Evolutionary conservation across 1,139 yeast genomes (phyloP), one percentile per base, ranked within the genome.

Genomic region (Schwanniomyces etchellsii): DNA sequence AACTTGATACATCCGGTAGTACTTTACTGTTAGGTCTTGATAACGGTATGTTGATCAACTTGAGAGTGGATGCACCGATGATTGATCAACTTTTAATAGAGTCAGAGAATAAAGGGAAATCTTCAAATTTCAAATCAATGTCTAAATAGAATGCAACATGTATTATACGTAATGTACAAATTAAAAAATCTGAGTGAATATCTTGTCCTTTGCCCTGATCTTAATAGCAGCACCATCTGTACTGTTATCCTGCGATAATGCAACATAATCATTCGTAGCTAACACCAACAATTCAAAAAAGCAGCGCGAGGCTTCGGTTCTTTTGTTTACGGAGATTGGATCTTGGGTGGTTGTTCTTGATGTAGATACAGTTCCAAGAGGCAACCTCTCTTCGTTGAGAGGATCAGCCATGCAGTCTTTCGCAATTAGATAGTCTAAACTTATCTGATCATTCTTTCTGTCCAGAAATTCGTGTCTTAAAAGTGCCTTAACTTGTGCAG

Each of bases 281-380:
- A 88, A 62, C 1, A 86, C 91, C 45, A 89, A 64, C 50, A 88
- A 55, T 50, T 88, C 95, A 48, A 88, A 86, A 55, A 88, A 88
- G 39, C 84, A 73, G 45, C 76, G 74, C 6, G 88, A 74, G 1
- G 89, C 91, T 43, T 81, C 79, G 39, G 64, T 64, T 43, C 70
- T 74, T 28, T 69, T 64, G 35, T 64, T 61, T n/a, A n/a, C n/a
- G n/a, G n/a, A n/a, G n/a, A n/a, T n/a, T n/a, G n/a, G n/a, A n/a
- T n/a, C n/a, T n/a, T n/a, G n/a, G n/a, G n/a, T n/a, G n/a, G n/a
- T n/a, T 5, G 61, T 38, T 14, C 34, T 47, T n/a, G 40, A 41
- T 3, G 41, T 27, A 1, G 39, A 39, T 2, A 39, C 42, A 2
- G 44, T 28, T 3, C 70, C 69, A 18, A 64, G 48, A 10, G 70